A percentile compares a stretch with the other conserved stretches of the same genome.
Evolutionary conservation across 2,329 filamentous ascomycete genomes (phyloP).

Genomic region (Pseudogymnoascus sp.): DNA sequence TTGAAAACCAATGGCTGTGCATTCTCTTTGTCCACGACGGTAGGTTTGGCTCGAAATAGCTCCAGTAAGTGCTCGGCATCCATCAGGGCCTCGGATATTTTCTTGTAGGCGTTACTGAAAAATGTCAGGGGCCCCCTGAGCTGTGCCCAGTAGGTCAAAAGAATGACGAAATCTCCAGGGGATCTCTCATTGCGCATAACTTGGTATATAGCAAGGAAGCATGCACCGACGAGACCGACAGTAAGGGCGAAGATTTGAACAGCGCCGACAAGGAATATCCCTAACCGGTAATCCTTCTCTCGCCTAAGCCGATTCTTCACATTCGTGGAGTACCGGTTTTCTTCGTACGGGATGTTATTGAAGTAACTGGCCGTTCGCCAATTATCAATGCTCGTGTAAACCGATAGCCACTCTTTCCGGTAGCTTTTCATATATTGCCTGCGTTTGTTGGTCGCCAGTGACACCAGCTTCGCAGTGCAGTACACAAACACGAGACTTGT

Average conservation of each 20-base stretch:
- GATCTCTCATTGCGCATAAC: constrained; percentile 40
- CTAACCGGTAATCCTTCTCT: constrained; percentile 28
- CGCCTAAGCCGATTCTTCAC: constrained; percentile 31
- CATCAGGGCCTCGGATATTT: constrained; percentile 45
- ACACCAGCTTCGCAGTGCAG: constrained; percentile 33
- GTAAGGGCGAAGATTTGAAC: constrained; percentile 39
- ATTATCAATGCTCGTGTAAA: constrained; percentile 30
- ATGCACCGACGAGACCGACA: constrained; percentile 38
- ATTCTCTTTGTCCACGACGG: constrained; percentile 39
- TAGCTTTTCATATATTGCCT: constrained; percentile 27
- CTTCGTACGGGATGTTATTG: constrained; percentile 2
- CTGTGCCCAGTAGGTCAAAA: constrained; percentile 56
- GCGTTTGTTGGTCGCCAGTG: constrained; percentile 25
- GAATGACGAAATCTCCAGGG: constrained; percentile 54
- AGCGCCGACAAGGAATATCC: constrained; percentile 28
- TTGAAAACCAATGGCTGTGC: constrained; percentile 37
- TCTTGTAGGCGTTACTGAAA: constrained; percentile 40
- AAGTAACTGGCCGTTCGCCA: constrained; percentile 30
- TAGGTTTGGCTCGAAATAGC: constrained; percentile 49
- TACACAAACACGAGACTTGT: constrained; percentile 44
- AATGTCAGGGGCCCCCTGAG: constrained; percentile 39
- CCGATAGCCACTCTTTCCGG: constrained; percentile 30
- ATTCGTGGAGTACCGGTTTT: constrained; percentile 17
- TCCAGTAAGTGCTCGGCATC: constrained; percentile 54
- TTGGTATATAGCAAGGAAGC: constrained; percentile 44